Base-by-base conservation (phyloP, 768 basidiomycete genomes). In the Boletellus ananiceps region DNA sequence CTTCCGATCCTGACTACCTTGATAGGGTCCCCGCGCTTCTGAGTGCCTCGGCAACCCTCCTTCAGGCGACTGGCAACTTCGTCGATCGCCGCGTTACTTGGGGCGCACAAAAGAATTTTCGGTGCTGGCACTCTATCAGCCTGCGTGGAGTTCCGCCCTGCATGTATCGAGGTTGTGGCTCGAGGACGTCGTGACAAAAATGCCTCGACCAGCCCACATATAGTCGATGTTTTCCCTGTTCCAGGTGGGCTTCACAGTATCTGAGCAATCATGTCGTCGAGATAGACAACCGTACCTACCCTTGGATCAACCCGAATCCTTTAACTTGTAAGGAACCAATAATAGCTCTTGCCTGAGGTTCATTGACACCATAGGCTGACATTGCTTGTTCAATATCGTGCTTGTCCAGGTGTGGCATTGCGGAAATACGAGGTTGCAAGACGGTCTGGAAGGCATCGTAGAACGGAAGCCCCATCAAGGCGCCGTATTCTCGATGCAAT, bases 181-280 rank as follows among this genome's bases (percentile, higher is more conserved):
- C 65, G 68, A 11, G 70, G 66, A 7, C 87, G 83, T 34, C 73
- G 76, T 2, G 85, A 79, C 34, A 96, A 65, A 62, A 87, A 92
- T 4, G 84, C 80, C 36, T 89, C 83, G 6, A 96, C 87, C n/a
- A 99, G 75, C 18, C 91, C 93, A 57, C 92, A 92, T 54, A 99
- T 98, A 1, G 96, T 99, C 18, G 91, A 95, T 8, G 96, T 99
- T 71, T 99, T 99, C 12, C 96, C 96, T 0, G 96, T 99, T 47
- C 96, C 96, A 2, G 96, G 96, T 32, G 96, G 96, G 19, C 95
- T 65, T 94, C 55, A 23, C 43, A 16, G 34, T 23, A 44, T 42
- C 8, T 55, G 4, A 46, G 36, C 9, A 37, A 23, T 41, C 37
- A 37, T 39, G 23, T 15, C 27, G 49, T 35, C n/a, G n/a, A 29